Percentiles rank a stretch among this genome's conserved stretches.
Evolutionary conservation across 768 basidiomycete species (phyloP).

Genomic region (Hemileccinum impolitum): DNA sequence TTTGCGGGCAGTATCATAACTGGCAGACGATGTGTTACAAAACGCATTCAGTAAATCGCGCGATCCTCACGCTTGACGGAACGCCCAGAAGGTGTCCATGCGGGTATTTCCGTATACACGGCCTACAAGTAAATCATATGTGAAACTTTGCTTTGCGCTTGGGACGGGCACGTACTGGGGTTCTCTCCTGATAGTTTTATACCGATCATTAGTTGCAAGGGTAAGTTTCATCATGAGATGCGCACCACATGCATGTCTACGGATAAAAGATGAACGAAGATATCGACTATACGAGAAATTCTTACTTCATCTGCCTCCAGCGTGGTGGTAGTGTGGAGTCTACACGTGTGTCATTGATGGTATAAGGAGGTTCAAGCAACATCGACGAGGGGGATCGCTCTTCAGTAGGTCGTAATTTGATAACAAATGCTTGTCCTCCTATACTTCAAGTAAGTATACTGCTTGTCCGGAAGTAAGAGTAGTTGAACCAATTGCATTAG

Average conservation of each 20-base stretch:
- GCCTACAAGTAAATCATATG: slow-evolving; percentile 11
- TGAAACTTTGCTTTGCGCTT: not conserved
- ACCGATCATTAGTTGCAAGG: not conserved
- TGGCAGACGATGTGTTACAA: slow-evolving; percentile 11
- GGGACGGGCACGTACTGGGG: slow-evolving; percentile 32
- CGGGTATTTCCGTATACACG: slow-evolving; percentile 34
- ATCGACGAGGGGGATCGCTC: slow-evolving; percentile 77
- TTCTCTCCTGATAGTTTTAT: slow-evolving; percentile 41
- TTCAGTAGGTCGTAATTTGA: slow-evolving; percentile 77
- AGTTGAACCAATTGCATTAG: slow-evolving; percentile 63
- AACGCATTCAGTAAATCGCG: not conserved
- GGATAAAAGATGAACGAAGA: slow-evolving; percentile 4
- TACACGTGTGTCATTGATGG: slow-evolving; percentile 45
- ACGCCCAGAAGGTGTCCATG: slow-evolving; percentile 50
- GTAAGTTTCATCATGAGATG: not conserved
- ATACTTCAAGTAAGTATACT: slow-evolving; percentile 3
- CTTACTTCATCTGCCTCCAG: slow-evolving; percentile 83
- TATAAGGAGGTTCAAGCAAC: slow-evolving; percentile 79
- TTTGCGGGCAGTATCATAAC: slow-evolving; percentile 51
- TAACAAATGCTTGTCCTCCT: slow-evolving; percentile 87
- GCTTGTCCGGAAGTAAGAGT: slow-evolving; percentile 20
- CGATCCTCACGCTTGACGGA: slow-evolving; percentile 44
- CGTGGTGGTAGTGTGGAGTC: slow-evolving; percentile 43
- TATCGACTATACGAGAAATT: slow-evolving; percentile 1
- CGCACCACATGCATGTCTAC: slow-evolving; percentile 60